These are phyloP conservation scores for Rugonectria rugulosa DNA, from an alignment of 2,329 filamentous ascomycete genomes.

Conservation along the genomic window DNA sequence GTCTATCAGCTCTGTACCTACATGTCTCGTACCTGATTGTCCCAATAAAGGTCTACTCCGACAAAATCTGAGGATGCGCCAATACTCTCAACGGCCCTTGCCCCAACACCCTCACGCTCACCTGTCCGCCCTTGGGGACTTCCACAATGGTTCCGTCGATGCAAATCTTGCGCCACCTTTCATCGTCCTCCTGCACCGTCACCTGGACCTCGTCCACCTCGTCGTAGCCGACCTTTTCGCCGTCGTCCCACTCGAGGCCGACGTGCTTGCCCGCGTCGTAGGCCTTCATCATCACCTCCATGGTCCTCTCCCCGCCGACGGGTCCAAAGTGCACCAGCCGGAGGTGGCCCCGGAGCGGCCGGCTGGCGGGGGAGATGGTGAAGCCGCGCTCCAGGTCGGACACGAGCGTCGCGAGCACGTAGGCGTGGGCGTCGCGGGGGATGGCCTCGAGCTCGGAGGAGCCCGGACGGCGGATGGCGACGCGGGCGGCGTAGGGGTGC, in stretches of 20 bases:
- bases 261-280: slow-evolving; percentile 67
- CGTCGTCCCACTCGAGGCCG: slow-evolving; percentile 56
- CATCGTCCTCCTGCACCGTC: slow-evolving; percentile 71
- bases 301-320: slow-evolving; percentile 68
- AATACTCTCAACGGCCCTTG: slow-evolving; percentile 53
- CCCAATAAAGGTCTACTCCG: not conserved
- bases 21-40: not conserved
- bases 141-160: slow-evolving; percentile 90
- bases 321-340: slow-evolving; percentile 79
- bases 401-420: slow-evolving; percentile 78
- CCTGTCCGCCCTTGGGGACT: slow-evolving; percentile 73
- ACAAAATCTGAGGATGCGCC: slow-evolving; percentile 44
- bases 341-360: slow-evolving; percentile 74
- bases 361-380: slow-evolving; percentile 77
- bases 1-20: too few species aligned
- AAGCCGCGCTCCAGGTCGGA: slow-evolving; percentile 85
- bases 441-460: slow-evolving; percentile 34
- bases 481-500: slow-evolving; percentile 58
- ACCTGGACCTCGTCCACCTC: slow-evolving; percentile 73
- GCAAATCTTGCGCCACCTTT: slow-evolving; percentile 83
- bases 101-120: slow-evolving; percentile 66
- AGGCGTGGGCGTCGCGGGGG: slow-evolving; percentile 67
- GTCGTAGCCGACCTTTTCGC: slow-evolving; percentile 75
- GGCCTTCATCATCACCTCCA: slow-evolving; percentile 77
- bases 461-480: slow-evolving; percentile 44